These are phyloP conservation scores for Claviceps monticola DNA, from an alignment of 2,329 filamentous ascomycete species.

Conservation along the genomic window DNA sequence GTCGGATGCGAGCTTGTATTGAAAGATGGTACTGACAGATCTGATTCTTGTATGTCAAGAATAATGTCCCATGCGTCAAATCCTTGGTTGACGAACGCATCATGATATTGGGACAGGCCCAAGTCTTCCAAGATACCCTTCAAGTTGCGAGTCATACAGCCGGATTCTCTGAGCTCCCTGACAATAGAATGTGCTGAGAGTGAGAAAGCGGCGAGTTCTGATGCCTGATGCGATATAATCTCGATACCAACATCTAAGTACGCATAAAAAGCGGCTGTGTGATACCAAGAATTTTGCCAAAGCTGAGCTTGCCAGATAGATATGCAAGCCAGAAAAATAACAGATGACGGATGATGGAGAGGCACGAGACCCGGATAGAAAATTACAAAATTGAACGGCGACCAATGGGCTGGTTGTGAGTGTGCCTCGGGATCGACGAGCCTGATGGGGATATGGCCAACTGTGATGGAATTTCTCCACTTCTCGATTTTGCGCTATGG, in stretches of 20 bases:
- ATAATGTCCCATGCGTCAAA: conserved; percentile 80
- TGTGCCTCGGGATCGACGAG: background rate
- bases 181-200: background rate
- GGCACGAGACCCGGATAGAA: background rate
- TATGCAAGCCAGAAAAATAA: background rate
- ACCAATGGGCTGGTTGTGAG: background rate
- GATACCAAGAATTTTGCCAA: background rate
- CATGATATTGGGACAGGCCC: conserved; percentile 65
- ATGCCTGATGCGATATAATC: background rate
- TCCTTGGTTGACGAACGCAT: conserved; percentile 60
- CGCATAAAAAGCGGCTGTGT: background rate
- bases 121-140: conserved; percentile 56
- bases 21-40: conserved; percentile 44
- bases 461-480: background rate
- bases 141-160: conserved; percentile 42
- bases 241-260: conserved; percentile 8
- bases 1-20: no score
- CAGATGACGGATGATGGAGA: background rate
- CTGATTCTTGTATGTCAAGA: conserved; percentile 71
- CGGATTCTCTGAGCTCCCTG: conserved; percentile 5
- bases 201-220: background rate
- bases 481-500: background rate
- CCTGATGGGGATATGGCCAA: background rate
- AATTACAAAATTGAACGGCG: background rate
- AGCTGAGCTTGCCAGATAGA: background rate